A percentile compares a stretch with the other conserved stretches of the same genome.
Evolutionary conservation across 2,329 filamentous ascomycete genomes (phyloP).

Genomic region (Aspergillus phoenicis): DNA sequence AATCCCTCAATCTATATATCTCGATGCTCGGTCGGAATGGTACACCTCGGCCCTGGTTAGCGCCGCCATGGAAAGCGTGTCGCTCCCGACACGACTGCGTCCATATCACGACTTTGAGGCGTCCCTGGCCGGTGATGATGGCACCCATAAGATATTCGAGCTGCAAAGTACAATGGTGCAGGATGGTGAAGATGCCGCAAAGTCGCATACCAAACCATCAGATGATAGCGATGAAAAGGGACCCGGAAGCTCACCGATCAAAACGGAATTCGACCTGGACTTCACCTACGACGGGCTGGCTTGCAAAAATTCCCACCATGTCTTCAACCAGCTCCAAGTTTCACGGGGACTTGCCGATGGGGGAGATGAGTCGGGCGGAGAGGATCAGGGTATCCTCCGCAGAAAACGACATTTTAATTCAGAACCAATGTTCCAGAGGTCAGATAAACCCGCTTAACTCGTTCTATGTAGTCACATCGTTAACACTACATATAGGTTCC

Average conservation of each 20-base stretch:
- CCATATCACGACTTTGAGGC: slow-evolving; percentile 41
- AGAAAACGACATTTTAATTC: slow-evolving; percentile 38
- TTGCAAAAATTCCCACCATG: slow-evolving; percentile 31
- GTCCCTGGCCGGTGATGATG: slow-evolving; percentile 59
- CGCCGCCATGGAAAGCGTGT: slow-evolving; percentile 75
- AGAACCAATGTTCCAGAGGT: slow-evolving; percentile 40
- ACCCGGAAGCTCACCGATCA: slow-evolving; percentile 22
- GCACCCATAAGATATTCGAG: slow-evolving; percentile 77
- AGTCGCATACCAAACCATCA: slow-evolving; percentile 1
- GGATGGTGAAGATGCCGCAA: slow-evolving; percentile 15
- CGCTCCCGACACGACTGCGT: slow-evolving; percentile 67
- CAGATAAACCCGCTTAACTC: neutral
- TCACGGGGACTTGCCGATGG: slow-evolving; percentile 29
- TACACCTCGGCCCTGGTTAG: slow-evolving; percentile 76
- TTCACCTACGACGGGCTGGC: slow-evolving; percentile 38
- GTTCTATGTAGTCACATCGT: neutral
- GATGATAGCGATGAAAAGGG: slow-evolving; percentile 7
- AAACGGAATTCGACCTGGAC: slow-evolving; percentile 42
- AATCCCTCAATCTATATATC: slow-evolving; percentile 59
- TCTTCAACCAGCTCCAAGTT: slow-evolving; percentile 42
- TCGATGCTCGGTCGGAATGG: slow-evolving; percentile 73
- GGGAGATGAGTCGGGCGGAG: slow-evolving; percentile 13
- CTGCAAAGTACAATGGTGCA: slow-evolving; percentile 66
- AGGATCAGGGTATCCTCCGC: slow-evolving; percentile 32
- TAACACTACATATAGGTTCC: slow-evolving; percentile 30